Conservation (phyloP, 1,284 basidiomycete species). For the Filobasidium uniguttulatum region DNA sequence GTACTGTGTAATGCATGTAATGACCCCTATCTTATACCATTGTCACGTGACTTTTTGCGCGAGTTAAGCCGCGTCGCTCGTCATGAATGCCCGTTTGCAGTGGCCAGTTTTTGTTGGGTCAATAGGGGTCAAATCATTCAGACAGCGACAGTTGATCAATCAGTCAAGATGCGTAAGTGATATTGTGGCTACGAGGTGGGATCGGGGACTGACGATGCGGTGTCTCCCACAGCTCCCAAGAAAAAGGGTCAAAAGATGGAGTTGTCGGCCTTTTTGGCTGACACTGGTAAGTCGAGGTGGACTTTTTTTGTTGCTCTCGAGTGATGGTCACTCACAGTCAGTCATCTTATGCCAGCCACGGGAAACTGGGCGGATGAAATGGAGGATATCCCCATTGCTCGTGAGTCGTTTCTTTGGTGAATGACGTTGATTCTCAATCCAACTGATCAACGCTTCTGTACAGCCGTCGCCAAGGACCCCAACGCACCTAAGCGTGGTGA, state of each 20-base stretch:
- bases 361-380: conserved; percentile 97
- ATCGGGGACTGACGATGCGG: too few relatives aligned
- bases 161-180: too few relatives aligned
- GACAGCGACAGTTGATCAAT: too few relatives aligned
- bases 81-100: too few relatives aligned
- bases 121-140: too few relatives aligned
- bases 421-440: neutral
- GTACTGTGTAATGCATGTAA: too few relatives aligned
- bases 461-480: conserved; percentile 36
- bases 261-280: conserved; percentile 74
- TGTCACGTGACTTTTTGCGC: too few relatives aligned
- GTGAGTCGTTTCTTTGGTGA: conserved; percentile 43
- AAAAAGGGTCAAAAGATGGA: conserved; percentile 86
- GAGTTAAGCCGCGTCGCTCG: too few relatives aligned
- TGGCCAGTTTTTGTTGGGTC: too few relatives aligned
- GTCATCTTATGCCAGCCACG: conserved; percentile 42
- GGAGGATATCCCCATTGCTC: conserved; percentile 74
- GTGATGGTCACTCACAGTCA: neutral
- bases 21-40: too few relatives aligned
- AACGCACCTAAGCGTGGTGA: conserved; percentile 33
- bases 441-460: conserved; percentile 16
- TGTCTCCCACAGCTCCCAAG: conserved; percentile 40
- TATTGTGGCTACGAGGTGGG: too few relatives aligned
- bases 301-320: neutral
- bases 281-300: conserved; percentile 47